These are phyloP conservation scores for Solanum etuberosum DNA, from an alignment of 257 asterid species.

Conservation along the genomic window DNA sequence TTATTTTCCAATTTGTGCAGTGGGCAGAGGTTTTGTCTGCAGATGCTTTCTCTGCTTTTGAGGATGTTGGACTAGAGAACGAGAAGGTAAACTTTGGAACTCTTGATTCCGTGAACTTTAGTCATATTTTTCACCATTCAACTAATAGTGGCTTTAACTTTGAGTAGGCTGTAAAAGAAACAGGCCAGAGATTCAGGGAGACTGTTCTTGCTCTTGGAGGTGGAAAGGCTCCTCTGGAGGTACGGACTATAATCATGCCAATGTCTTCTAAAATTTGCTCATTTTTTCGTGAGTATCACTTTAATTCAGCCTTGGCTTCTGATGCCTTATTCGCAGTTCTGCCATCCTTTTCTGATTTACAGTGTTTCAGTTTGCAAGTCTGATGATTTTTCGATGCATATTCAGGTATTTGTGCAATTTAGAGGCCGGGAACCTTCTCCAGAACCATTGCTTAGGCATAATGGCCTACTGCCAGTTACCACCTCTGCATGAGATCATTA, in stretches of 20 bases:
- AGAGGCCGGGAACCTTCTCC: conserved; percentile 98
- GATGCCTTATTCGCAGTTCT: neutral
- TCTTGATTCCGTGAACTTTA: neutral
- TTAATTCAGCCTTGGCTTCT: neutral
- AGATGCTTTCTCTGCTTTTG: conserved; percentile 98
- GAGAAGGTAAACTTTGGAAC: conserved; percentile 44
- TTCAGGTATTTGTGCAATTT: conserved; percentile 79
- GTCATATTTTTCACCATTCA: neutral
- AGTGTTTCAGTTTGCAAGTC: neutral
- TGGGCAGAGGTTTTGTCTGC: conserved; percentile 99
- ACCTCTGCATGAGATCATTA: conserved; percentile 5
- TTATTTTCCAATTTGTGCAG: conserved; percentile 34
- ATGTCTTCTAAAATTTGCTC: neutral
- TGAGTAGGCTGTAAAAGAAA: conserved; percentile 79
- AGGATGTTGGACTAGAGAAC: conserved; percentile 73
- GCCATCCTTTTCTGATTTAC: neutral
- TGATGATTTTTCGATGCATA: neutral
- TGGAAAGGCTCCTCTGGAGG: conserved; percentile 91
- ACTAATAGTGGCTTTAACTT: neutral
- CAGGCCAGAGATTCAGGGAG: conserved; percentile 81
- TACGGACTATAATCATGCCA: conserved; percentile 2
- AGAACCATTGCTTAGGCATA: conserved; percentile 84
- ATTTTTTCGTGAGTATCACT: neutral
- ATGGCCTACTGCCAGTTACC: conserved; percentile 55
- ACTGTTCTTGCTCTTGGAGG: conserved; percentile 98